Evolutionary conservation across 176 grass and related monocot genomes (phyloP).

Genomic region (Phoenix roebelenii): DNA sequence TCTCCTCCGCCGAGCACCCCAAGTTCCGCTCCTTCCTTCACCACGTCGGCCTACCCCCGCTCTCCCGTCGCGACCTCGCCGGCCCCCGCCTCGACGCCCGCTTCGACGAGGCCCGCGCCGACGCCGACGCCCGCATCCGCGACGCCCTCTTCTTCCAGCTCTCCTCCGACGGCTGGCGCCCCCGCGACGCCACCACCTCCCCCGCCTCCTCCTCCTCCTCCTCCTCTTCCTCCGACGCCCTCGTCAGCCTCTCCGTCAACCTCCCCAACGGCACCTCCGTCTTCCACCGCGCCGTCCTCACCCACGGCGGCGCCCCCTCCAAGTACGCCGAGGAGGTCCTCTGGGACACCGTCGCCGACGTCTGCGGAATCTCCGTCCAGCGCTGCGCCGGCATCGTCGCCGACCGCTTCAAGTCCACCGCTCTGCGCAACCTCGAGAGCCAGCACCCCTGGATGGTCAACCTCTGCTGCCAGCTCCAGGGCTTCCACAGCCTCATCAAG

Average conservation of each 20-base stretch:
- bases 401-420: constrained; percentile 63
- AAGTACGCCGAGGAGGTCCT: constrained; percentile 45
- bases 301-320: constrained; percentile 17
- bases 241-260: constrained; percentile 33
- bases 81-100: constrained; percentile 40
- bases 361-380: constrained; percentile 18
- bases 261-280: constrained; percentile 5
- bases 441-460: constrained; percentile 83
- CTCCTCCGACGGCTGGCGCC: constrained; percentile 49
- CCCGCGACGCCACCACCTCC: not conserved
- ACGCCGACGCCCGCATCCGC: constrained; percentile 44
- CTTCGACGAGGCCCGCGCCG: constrained; percentile 36
- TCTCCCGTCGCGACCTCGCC: constrained; percentile 26
- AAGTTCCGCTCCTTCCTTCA: constrained; percentile 58
- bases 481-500: constrained; percentile 25
- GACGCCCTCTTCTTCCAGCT: constrained; percentile 91
- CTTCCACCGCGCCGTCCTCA: constrained; percentile 11
- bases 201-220: not conserved
- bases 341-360: constrained; percentile 26
- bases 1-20: constrained; percentile 45
- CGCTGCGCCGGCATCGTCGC: constrained; percentile 73
- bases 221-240: constrained; percentile 3
- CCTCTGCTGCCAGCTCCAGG: constrained; percentile 52
- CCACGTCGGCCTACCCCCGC: constrained; percentile 49
- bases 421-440: constrained; percentile 50